phyloP scores from a whole-genome alignment of 345 rosid species.

The Aquilaria malaccensis region DNA sequence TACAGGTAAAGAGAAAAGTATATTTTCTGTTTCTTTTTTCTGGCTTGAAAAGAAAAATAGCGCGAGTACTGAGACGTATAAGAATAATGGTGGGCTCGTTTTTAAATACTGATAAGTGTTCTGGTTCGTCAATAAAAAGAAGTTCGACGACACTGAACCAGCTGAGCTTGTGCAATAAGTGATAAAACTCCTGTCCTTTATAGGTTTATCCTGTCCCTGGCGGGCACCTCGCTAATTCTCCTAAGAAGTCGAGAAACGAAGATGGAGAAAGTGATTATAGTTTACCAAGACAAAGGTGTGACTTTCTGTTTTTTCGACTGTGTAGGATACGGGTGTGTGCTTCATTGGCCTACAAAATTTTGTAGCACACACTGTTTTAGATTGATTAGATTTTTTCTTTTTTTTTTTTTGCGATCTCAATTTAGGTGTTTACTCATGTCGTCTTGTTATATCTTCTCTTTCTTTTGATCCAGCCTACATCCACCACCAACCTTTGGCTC shows the following conservation, averaged over 20 bases:
- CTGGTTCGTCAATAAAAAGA: too few relatives aligned
- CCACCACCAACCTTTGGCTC: conserved; percentile 99
- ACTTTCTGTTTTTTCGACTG: conserved; percentile 1
- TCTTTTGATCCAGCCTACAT: conserved; percentile 38
- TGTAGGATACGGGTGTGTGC: too few relatives aligned
- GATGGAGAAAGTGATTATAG: conserved; percentile 71
- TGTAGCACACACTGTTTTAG: too few relatives aligned
- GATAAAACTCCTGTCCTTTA: background rate
- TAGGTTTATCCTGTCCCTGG: conserved; percentile 56
- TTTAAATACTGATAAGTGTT: too few relatives aligned
- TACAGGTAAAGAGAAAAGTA: conserved; percentile 44
- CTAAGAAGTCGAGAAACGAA: conserved; percentile 54
- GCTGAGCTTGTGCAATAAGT: too few relatives aligned
- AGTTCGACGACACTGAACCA: too few relatives aligned
- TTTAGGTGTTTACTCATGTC: conserved; percentile 3
- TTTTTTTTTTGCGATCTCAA: conserved; percentile 4
- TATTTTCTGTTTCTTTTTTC: too few relatives aligned
- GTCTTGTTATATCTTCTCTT: conserved; percentile 16
- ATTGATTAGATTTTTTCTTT: background rate
- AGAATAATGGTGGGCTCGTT: too few relatives aligned
- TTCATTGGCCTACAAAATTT: too few relatives aligned
- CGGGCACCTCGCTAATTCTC: conserved; percentile 39
- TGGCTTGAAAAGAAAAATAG: background rate
- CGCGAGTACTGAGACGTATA: too few relatives aligned
- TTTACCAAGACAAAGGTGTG: conserved; percentile 49